Base-by-base conservation (phyloP, 129 eudicot species). In the Lactuca sativa region DNA sequence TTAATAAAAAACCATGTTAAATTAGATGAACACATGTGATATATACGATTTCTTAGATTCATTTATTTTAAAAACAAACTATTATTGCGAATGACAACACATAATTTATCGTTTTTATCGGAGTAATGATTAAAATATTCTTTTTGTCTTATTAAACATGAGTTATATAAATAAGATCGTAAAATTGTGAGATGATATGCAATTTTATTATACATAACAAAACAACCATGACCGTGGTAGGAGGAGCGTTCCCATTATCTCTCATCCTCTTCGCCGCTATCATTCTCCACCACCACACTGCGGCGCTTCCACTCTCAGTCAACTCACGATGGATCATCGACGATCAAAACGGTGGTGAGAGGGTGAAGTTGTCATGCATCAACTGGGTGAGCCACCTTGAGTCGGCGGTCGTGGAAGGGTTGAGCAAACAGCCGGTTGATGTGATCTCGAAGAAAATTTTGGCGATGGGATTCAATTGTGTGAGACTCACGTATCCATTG, bases 331-430 rank as follows among this genome's bases (percentile, higher is more conserved):
- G 97, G 97, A 82, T 92, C 17, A 84, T 88, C 3, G 84, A 88
- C 51, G 84, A 79, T 4, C 30, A 33, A 37, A 62, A 62, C 63
- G 25, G 67, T 7, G 97, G 97, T 8, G 53, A 63, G 34, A 79
- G 97, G 1, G 91, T 86, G 63, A 92, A 92, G 83, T 64, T 92
- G 8, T 79, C 96, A 5, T 92, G 97, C n/a, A 87, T 84, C 5
- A 92, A 86, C 40, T 92, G 97, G 97, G 95, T 78, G 47, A 65
- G 91, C 7, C 96, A 88, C 71, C 82, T 88, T 0, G 96, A 88
- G 1, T 52, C 69, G 3, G 82, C 84, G 83, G 81, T 92, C 71
- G 96, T 96, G 0, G 96, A 92, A 57, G 97, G 97, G 61, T 87
- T 92, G 37, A 92, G 87, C 81, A 84, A 81, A 56, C 90, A 86